Evolutionary conservation across 257 asterid genomes (phyloP).

Genomic region (Ocimum tenuiflorum): DNA sequence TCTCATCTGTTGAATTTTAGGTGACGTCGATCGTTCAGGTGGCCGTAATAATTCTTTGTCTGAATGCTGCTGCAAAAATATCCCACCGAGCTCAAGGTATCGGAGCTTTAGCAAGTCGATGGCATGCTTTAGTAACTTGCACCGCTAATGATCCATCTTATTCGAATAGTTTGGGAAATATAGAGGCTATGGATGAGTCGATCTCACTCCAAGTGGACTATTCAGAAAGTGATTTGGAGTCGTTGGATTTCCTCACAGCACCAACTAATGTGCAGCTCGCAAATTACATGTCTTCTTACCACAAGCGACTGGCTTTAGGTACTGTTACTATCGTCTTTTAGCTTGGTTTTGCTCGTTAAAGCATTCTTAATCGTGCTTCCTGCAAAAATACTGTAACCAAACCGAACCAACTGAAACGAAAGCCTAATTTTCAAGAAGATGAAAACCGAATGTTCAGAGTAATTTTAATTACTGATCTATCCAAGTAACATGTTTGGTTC

Average conservation of each 20-base stretch:
- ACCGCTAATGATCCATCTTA: conserved; percentile 36
- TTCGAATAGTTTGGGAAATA: conserved; percentile 34
- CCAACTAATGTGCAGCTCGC: conserved; percentile 52
- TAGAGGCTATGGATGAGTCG: conserved; percentile 21
- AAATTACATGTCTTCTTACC: conserved; percentile 64
- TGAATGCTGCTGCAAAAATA: conserved; percentile 74
- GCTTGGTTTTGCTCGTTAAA: background rate
- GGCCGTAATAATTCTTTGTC: conserved; percentile 57
- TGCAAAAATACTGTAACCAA: too few species aligned
- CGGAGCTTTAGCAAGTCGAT: conserved; percentile 57
- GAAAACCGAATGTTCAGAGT: too few species aligned
- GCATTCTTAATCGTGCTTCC: background rate
- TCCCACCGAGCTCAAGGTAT: conserved; percentile 76
- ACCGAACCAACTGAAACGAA: too few species aligned
- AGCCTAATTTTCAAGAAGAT: too few species aligned
- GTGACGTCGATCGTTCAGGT: conserved; percentile 65
- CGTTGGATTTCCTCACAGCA: conserved; percentile 42
- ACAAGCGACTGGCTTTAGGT: conserved; percentile 82
- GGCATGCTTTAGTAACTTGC: conserved; percentile 74
- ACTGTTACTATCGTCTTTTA: conserved; percentile 11
- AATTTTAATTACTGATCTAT: too few species aligned
- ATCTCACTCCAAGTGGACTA: conserved; percentile 26
- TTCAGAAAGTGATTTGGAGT: conserved; percentile 73
- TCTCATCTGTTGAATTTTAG: conserved; percentile 23
- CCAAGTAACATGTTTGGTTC: too few species aligned